Evolutionary conservation across 306 rosid species (phyloP), one percentile per base, ranked within the genome.

Genomic region (Nissolia schottii): DNA sequence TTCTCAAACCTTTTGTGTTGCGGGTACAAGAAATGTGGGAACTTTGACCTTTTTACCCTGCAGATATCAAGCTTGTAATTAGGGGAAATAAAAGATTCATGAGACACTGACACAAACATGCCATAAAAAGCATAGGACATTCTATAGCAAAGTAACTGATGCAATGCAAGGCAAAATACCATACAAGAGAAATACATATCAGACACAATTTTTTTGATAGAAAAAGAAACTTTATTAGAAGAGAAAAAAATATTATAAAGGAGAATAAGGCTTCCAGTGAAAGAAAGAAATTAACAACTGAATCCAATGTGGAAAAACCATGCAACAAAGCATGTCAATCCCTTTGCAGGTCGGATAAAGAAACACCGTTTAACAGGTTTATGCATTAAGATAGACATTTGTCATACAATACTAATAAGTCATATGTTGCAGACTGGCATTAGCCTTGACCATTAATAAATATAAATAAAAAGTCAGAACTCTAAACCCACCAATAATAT

Each of bases 21-120:
- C 98, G 29, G 98, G 98, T 68, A 94, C 98, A 61, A 94, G 97
- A 72, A 89, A 94, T 25, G 98, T 94, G 70, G 99, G 97, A 32
- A 91, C 99, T 91, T 89, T 94, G 69, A 94, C 97, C 84, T 74
- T 77, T 85, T 87, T 89, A 5, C 96, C 95, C 99, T 94, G 89
- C 75, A 80, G 23, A 73, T 43, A 66, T 56, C 58, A 41, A 43
- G 43, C 41, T 58, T 41, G 49, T 70, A 45, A 43, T 74, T 19
- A 51, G 40, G 35, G 41, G 37, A 61, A 53, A 77, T 40, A 77
- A 31, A 61, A 40, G 64, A 60, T 25, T 71, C 40, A 50, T 6
- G 13, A 64, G 64, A 78, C 35, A 71, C 16, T 25, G 54, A 14
- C 55, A 40, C 49, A 71, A 49, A 37, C 43, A 67, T 62, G 59